These are phyloP conservation scores for Candida chauliodis DNA, from an alignment of 805 yeast genomes.

Conservation along the genomic window DNA sequence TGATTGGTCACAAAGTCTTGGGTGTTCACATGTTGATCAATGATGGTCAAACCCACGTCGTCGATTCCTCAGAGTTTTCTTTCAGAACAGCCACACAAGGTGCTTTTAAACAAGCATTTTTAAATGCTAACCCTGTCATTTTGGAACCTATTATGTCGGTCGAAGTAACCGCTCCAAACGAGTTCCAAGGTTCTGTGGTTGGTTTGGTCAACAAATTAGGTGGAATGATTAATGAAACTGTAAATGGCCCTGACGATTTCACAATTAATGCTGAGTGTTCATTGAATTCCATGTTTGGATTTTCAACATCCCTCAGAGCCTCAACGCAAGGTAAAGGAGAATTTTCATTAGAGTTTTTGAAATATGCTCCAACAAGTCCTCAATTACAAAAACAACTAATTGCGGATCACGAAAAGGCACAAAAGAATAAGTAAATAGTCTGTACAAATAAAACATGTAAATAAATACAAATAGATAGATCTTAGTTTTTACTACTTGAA, in stretches of 20 bases:
- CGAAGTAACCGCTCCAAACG: constrained; percentile 89
- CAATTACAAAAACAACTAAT: constrained; percentile 88
- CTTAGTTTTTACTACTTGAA: constrained; percentile 1
- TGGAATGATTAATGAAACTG: constrained; percentile 92
- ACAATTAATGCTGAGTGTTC: constrained; percentile 93
- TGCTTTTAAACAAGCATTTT: constrained; percentile 90
- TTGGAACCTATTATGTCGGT: constrained; percentile 97
- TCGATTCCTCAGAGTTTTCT: constrained; percentile 93
- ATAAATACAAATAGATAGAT: constrained; percentile 1
- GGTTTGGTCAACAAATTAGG: constrained; percentile 88
- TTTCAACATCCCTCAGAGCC: constrained; percentile 93
- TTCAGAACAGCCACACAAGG: constrained; percentile 89
- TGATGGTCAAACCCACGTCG: constrained; percentile 97
- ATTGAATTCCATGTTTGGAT: constrained; percentile 93
- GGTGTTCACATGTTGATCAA: constrained; percentile 91
- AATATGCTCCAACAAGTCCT: constrained; percentile 86
- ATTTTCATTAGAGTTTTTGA: constrained; percentile 89
- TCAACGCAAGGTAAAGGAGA: constrained; percentile 99
- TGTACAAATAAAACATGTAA: constrained; percentile 4
- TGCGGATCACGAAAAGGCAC: constrained; percentile 59
- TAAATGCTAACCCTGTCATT: constrained; percentile 79
- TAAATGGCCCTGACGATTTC: constrained; percentile 91
- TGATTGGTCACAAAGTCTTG: constrained; percentile 88
- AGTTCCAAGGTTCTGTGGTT: constrained; percentile 91
- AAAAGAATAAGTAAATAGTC: constrained; percentile 13